These are phyloP conservation scores for Eucalyptus paniculata DNA, from an alignment of 345 rosid genomes.

Conservation along the genomic window DNA sequence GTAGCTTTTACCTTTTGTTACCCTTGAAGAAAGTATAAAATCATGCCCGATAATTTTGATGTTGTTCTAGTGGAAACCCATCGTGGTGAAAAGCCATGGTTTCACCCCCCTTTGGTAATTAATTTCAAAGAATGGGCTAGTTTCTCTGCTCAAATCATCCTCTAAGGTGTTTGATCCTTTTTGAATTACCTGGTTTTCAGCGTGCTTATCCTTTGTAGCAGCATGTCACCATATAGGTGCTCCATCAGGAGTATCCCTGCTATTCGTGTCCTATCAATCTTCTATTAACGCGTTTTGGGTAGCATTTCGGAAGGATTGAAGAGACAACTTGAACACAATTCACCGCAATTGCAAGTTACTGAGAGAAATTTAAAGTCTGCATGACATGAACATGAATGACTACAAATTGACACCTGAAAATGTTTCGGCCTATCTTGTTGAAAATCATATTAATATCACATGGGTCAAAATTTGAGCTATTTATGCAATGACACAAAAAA, in stretches of 20 bases:
- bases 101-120: background rate
- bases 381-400: background rate
- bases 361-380: background rate
- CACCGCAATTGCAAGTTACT: background rate
- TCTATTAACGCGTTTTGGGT: background rate
- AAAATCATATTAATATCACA: background rate
- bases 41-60: background rate
- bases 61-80: background rate
- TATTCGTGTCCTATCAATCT: background rate
- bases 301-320: background rate
- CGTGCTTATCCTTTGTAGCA: background rate
- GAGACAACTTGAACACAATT: background rate
- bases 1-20: background rate
- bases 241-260: background rate
- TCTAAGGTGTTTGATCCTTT: background rate
- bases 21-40: background rate
- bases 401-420: background rate
- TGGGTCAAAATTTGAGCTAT: background rate
- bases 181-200: background rate
- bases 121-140: background rate
- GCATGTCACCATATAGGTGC: background rate
- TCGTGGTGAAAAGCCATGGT: background rate
- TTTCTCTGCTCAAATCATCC: background rate
- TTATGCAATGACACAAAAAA: background rate
- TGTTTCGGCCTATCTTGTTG: background rate